Evolutionary conservation across 2,329 filamentous ascomycete genomes (phyloP).

Genomic region (Eutypella sp.): DNA sequence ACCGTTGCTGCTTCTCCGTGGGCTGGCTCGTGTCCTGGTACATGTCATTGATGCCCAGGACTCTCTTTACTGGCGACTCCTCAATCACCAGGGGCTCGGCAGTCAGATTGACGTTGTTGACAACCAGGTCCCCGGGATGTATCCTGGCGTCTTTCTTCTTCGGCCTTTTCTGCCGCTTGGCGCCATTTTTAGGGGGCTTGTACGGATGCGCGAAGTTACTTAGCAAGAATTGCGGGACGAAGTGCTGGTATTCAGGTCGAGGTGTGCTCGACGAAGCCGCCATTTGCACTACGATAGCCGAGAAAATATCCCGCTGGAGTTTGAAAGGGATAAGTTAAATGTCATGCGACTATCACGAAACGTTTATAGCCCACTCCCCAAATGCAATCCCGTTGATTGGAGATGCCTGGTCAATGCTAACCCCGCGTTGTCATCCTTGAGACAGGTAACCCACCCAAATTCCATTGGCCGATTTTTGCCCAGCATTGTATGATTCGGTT

Average conservation of each 20-base stretch:
- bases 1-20: constrained; percentile 13
- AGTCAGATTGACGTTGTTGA: constrained; percentile 19
- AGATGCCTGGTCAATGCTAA: too few relatives aligned
- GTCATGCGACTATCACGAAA: too few relatives aligned
- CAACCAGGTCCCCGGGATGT: constrained; percentile 17
- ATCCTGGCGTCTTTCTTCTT: constrained; percentile 7
- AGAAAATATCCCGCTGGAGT: too few relatives aligned
- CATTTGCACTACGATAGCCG: background rate
- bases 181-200: constrained; percentile 2
- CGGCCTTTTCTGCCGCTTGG: constrained; percentile 1
- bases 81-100: constrained; percentile 8
- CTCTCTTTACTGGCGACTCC: constrained; percentile 15
- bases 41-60: constrained; percentile 22
- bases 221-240: constrained; percentile 17
- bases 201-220: constrained; percentile 16
- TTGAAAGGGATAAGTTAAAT: too few relatives aligned
- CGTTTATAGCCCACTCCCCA: too few relatives aligned
- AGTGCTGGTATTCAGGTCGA: constrained; percentile 15
- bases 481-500: too few relatives aligned
- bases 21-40: constrained; percentile 16
- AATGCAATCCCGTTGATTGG: too few relatives aligned
- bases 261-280: background rate
- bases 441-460: too few relatives aligned
- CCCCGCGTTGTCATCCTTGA: too few relatives aligned
- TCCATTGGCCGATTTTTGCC: too few relatives aligned